A percentile compares a stretch with the other conserved stretches of the same genome.
Evolutionary conservation across 2,329 filamentous ascomycete species (phyloP).

Genomic region (Botrytis deweyae): DNA sequence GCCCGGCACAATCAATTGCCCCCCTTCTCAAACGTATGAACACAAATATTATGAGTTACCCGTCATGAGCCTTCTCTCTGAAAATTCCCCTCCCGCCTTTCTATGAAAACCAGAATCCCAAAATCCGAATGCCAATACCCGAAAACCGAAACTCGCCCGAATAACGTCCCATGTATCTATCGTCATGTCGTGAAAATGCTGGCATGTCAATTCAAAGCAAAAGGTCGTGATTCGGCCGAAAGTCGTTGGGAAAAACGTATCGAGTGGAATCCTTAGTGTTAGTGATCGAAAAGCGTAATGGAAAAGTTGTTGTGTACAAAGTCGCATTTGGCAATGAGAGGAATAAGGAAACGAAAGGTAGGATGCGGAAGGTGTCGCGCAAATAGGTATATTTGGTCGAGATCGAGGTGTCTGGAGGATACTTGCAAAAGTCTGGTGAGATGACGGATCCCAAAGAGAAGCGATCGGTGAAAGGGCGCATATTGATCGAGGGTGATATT

Average conservation of each 20-base stretch:
- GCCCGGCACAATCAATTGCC: constrained; percentile 15
- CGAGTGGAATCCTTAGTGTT: constrained; percentile 16
- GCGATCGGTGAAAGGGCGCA: constrained; percentile 28
- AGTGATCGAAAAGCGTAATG: constrained; percentile 19
- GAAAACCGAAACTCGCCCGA: constrained; percentile 15
- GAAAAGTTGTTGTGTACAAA: constrained; percentile 21
- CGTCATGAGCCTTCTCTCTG: background rate
- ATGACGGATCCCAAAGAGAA: constrained; percentile 25
- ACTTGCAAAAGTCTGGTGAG: constrained; percentile 28
- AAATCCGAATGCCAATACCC: constrained; percentile 16
- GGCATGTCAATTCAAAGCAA: constrained; percentile 20
- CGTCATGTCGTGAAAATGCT: constrained; percentile 22
- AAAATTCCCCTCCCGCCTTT: constrained; percentile 10
- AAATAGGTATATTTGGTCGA: constrained; percentile 37
- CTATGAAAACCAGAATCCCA: constrained; percentile 11
- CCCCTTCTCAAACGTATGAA: constrained; percentile 15
- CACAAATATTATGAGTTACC: constrained; percentile 14
- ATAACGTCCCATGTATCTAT: constrained; percentile 19
- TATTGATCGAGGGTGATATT: constrained; percentile 29
- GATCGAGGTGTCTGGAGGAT: constrained; percentile 29
- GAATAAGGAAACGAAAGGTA: constrained; percentile 20
- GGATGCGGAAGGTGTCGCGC: constrained; percentile 23
- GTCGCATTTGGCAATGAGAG: constrained; percentile 15
- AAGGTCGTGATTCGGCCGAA: constrained; percentile 18
- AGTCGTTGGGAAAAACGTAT: constrained; percentile 14